Conservation (phyloP, 129 eudicot genomes). For the Kitagawia praeruptora region DNA sequence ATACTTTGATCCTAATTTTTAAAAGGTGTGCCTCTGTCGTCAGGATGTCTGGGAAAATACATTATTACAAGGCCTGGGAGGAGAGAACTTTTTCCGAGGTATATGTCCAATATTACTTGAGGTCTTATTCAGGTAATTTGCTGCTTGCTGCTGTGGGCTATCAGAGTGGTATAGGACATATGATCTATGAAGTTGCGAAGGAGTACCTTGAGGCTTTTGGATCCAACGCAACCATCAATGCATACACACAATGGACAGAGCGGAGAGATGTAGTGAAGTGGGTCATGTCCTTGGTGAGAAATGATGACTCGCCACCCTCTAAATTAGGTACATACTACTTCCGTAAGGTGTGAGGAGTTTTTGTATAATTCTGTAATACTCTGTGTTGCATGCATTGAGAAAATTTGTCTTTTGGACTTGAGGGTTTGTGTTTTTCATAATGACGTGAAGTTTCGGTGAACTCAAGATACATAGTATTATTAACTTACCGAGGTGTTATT, state of each 20-base stretch:
- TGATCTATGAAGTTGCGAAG: constrained; percentile 28
- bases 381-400: not conserved
- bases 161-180: constrained; percentile 32
- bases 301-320: constrained; percentile 3
- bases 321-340: constrained; percentile 18
- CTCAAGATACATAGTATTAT: not conserved
- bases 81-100: constrained; percentile 24
- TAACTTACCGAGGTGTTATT: not conserved
- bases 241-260: constrained; percentile 24
- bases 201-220: constrained; percentile 32
- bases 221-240: not conserved
- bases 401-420: not conserved
- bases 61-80: constrained; percentile 31
- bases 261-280: constrained; percentile 31
- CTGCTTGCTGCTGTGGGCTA: constrained; percentile 38
- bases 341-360: not conserved
- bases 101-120: constrained; percentile 28
- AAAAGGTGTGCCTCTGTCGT: not conserved
- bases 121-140: constrained; percentile 14
- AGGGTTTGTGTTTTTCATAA: not conserved
- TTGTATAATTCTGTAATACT: not conserved
- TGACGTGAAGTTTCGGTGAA: not conserved
- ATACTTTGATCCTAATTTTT: not conserved
- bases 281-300: constrained; percentile 23
- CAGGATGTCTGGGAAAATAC: constrained; percentile 22